Conservation (phyloP, 345 rosid species). For the Eucalyptus sp. region DNA sequence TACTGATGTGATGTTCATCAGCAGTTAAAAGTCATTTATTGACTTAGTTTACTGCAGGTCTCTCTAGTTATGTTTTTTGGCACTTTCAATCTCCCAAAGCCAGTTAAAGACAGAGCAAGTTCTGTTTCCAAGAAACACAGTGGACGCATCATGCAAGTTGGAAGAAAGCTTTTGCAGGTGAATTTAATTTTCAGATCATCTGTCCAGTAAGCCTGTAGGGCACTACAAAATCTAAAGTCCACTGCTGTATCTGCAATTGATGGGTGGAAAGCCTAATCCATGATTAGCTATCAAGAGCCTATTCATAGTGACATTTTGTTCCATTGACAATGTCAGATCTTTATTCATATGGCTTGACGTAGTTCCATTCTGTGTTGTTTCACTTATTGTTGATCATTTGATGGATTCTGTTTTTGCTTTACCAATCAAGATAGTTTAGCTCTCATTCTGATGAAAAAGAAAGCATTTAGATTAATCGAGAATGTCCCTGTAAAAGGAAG, state of each 20-base stretch:
- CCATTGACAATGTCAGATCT: not conserved
- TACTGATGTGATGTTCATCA: not conserved
- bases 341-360: not conserved
- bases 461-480: not conserved
- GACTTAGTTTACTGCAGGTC: conserved; percentile 25
- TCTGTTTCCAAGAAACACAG: conserved; percentile 9
- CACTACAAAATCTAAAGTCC: not conserved
- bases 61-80: conserved; percentile 41
- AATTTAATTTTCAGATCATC: not conserved
- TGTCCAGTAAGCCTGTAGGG: not conserved
- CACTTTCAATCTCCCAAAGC: conserved; percentile 22
- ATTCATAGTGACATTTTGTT: not conserved
- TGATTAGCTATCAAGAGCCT: not conserved
- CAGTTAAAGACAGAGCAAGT: conserved; percentile 4
- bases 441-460: not conserved
- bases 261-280: not conserved
- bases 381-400: not conserved
- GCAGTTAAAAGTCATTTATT: not conserved
- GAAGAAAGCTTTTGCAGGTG: conserved; percentile 72
- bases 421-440: not conserved
- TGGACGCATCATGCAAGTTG: conserved; percentile 28
- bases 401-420: not conserved
- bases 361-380: not conserved
- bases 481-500: not conserved
- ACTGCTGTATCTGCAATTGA: not conserved